Conservation (phyloP, 2,329 filamentous ascomycete species). For the Phyllosticta citrichinensis region DNA sequence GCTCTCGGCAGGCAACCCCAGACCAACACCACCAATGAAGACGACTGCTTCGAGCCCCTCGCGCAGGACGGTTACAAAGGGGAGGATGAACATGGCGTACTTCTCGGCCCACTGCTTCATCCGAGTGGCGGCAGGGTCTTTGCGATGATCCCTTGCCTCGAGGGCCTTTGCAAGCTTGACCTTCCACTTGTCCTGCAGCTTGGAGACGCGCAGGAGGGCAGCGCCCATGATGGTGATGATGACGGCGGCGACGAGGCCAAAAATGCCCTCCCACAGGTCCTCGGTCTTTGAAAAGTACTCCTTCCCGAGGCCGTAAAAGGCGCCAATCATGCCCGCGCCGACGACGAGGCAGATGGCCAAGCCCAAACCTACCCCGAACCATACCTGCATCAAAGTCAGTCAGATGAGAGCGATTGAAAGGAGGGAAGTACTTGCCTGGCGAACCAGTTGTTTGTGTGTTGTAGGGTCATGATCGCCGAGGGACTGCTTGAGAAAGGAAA, state of each 20-base stretch:
- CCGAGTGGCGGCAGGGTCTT: conserved; percentile 29
- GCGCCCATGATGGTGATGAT: conserved; percentile 78
- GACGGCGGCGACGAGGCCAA: conserved; percentile 61
- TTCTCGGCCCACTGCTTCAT: conserved; percentile 61
- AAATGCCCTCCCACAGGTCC: conserved; percentile 72
- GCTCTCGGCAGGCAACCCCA: conserved; percentile 62
- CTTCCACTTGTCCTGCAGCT: conserved; percentile 82
- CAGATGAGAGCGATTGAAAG: not conserved
- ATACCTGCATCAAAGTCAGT: conserved; percentile 41
- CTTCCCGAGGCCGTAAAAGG: conserved; percentile 60
- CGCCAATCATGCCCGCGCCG: conserved; percentile 56
- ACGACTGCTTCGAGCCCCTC: conserved; percentile 81
- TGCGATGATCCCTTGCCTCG: conserved; percentile 40
- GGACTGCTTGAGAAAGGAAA: conserved; percentile 77
- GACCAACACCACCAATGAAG: conserved; percentile 75
- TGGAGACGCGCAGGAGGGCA: conserved; percentile 69
- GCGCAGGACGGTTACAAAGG: conserved; percentile 77
- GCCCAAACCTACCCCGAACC: conserved; percentile 55
- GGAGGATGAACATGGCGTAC: conserved; percentile 77
- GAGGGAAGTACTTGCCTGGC: conserved; percentile 40
- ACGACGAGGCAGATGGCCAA: conserved; percentile 56
- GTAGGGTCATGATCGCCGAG: conserved; percentile 52
- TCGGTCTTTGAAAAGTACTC: conserved; percentile 60
- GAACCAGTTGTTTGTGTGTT: conserved; percentile 57
- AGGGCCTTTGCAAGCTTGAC: conserved; percentile 66